Evolutionary conservation across 148 eudicot species (phyloP), one percentile per base, ranked within the genome.

Genomic region (Rheum nobile): DNA sequence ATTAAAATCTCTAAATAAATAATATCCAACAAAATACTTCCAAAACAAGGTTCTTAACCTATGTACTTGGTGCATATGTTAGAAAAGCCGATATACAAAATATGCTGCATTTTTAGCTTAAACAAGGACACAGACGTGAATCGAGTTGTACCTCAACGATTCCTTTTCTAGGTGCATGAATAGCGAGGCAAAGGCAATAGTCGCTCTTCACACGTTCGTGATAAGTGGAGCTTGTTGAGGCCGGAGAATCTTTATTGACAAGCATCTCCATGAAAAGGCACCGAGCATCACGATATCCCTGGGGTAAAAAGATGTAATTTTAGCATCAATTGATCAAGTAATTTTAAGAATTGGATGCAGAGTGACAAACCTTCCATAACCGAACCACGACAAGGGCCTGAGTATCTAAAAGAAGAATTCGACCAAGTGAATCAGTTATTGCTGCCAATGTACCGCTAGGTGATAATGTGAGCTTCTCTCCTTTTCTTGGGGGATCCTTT

Each of bases 381-480:
- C 98, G 93, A 72, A 95, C 98, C 14, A 91, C 98, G 10, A 91
- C 90, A 73, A 88, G 97, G 29, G 98, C 98, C 73, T 86, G 96
- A 28, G 98, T 95, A 82, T 95, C 98, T 78, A 91, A 79, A 28
- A 95, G 88, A 86, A 91, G 80, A 79, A 95, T 88, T 50, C 97
- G 93, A 52, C 98, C 98, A 65, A 95, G 98, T 74, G 98, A 95
- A 79, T 95, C 98, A 16, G 98, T 91, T 82, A 95, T 91, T 75
- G 98, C 97, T 75, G 98, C 98, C 87, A 95, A 85, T 78, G 96
- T 91, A 82, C 98, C 98, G 79, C 97, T 95, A 65, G 98, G 98
- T 21, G 98, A 89, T 74, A 95, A 80, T 32, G 97, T 91, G 72
- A 95, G 97, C 83, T 87, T 91, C 83, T 95, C 97, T 47, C 98